Evolutionary conservation across 2,329 filamentous ascomycete species (phyloP).

Genomic region (Sclerotiophoma versabilis): DNA sequence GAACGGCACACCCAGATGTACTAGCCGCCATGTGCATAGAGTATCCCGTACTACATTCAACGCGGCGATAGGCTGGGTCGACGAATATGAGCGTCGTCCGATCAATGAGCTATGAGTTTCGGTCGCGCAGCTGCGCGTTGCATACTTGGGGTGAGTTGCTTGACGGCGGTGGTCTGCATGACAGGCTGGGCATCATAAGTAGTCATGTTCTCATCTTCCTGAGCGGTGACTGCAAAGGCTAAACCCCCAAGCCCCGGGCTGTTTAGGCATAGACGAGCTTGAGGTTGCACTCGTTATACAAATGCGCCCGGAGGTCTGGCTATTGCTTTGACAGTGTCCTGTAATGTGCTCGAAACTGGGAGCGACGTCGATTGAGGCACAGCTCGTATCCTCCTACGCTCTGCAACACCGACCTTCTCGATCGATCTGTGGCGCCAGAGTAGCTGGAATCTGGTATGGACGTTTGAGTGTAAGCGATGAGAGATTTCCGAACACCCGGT

Average conservation of each 20-base stretch:
- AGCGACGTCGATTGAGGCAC: constrained; percentile 44
- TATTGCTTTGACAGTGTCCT: constrained; percentile 32
- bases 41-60: constrained; percentile 35
- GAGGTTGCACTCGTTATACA: constrained; percentile 27
- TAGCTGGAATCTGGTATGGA: background rate
- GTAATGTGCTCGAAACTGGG: constrained; percentile 35
- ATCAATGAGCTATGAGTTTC: background rate
- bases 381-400: constrained; percentile 24
- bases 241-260: constrained; percentile 39
- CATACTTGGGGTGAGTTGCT: background rate
- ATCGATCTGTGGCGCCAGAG: constrained; percentile 35
- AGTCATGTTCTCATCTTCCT: constrained; percentile 1
- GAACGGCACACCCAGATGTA: constrained; percentile 21
- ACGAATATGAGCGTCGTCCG: background rate
- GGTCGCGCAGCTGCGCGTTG: background rate
- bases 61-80: constrained; percentile 7
- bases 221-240: constrained; percentile 42
- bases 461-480: background rate
- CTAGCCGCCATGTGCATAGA: constrained; percentile 44
- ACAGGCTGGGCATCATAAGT: background rate
- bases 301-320: constrained; percentile 39
- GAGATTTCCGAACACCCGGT: background rate
- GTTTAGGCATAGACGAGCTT: constrained; percentile 14
- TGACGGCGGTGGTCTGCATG: background rate
- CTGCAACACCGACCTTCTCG: constrained; percentile 39